phyloP scores from a whole-genome alignment of 257 asterid genomes.

The Thymus quinquecostatus region DNA sequence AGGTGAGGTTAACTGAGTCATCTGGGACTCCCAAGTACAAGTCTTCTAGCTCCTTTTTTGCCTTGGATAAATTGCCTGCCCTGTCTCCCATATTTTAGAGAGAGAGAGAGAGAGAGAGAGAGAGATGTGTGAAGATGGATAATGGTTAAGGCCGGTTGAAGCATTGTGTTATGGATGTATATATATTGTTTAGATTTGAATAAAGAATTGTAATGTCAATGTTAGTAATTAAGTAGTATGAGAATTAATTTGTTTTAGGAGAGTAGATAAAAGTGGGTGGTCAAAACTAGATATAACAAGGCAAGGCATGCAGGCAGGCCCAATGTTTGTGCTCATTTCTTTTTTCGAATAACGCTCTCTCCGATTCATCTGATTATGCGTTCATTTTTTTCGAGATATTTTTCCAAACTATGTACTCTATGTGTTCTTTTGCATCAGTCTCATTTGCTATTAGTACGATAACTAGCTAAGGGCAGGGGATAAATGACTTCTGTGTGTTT shows the following conservation, averaged over 20 bases:
- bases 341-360: no score
- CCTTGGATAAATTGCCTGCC: constrained; percentile 45
- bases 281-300: neutral
- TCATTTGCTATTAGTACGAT: no score
- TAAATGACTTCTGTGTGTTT: no score
- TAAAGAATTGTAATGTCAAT: neutral
- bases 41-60: constrained; percentile 67
- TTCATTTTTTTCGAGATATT: no score
- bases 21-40: constrained; percentile 74
- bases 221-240: neutral
- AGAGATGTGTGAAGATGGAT: no score
- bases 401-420: no score
- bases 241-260: neutral
- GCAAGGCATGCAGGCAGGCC: constrained; percentile 14
- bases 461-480: no score
- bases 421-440: no score
- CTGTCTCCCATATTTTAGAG: constrained; percentile 49
- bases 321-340: neutral
- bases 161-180: constrained; percentile 5
- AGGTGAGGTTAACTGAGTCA: constrained; percentile 85
- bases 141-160: constrained; percentile 25
- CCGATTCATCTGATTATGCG: no score
- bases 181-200: neutral
- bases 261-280: neutral
- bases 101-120: neutral